phyloP scores from a whole-genome alignment of 192 early-diverging fungal genomes.

The Funneliformis geosporum region DNA sequence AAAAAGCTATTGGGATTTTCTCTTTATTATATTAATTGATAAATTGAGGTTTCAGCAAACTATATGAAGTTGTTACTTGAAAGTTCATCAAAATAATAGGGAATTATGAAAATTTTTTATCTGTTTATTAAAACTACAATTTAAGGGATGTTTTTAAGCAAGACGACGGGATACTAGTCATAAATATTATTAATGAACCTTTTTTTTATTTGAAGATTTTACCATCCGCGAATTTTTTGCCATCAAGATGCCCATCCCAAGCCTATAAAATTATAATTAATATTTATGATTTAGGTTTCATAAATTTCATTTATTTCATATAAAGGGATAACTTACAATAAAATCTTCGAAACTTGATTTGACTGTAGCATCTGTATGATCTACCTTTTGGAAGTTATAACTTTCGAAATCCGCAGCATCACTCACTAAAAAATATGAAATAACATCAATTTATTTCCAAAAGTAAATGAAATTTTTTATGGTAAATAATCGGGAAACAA shows the following conservation, averaged over 20 bases:
- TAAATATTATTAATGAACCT: neutral
- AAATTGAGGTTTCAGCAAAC: too few relatives aligned
- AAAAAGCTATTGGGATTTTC: too few relatives aligned
- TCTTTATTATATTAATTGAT: too few relatives aligned
- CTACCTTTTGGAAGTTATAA: constrained; percentile 78
- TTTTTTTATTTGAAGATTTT: constrained; percentile 79
- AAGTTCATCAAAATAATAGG: too few relatives aligned
- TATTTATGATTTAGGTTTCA: constrained; percentile 35
- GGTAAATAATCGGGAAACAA: neutral
- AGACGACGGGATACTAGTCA: neutral
- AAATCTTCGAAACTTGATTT: constrained; percentile 62
- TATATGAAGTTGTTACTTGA: too few relatives aligned
- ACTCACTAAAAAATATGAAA: constrained; percentile 48
- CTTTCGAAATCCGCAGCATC: constrained; percentile 90
- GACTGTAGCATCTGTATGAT: constrained; percentile 64
- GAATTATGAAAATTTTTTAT: too few relatives aligned
- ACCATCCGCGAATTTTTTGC: constrained; percentile 78
- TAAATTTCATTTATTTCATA: too few relatives aligned
- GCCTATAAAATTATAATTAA: constrained; percentile 48
- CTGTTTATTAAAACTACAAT: neutral
- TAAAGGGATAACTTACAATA: constrained; percentile 14
- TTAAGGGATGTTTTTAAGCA: neutral
- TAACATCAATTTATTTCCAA: neutral
- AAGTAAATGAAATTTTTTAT: neutral
- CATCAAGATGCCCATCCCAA: constrained; percentile 82